A percentile compares a stretch with the other conserved stretches of the same genome.
Evolutionary conservation across 106 monocot genomes (phyloP).

Genomic region (Dendrobium nobile): DNA sequence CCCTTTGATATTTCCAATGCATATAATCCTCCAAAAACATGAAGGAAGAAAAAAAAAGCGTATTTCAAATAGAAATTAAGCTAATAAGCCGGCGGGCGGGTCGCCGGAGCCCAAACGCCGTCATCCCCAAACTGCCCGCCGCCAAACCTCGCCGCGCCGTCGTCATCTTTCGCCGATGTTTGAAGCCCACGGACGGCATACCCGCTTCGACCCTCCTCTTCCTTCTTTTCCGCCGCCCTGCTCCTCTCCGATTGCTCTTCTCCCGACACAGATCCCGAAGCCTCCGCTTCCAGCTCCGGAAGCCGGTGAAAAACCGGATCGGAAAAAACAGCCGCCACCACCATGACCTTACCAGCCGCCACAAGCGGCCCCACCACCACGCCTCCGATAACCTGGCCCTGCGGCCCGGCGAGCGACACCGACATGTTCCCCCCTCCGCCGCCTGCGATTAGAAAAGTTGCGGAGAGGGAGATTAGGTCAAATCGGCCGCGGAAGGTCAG

Average conservation of each 20-base stretch:
- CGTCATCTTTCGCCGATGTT: background rate
- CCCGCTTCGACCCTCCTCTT: background rate
- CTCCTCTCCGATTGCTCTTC: conserved; percentile 35
- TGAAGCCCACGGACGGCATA: background rate
- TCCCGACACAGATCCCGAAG: conserved; percentile 27
- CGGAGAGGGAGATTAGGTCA: conserved; percentile 62
- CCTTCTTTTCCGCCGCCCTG: background rate
- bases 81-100: background rate
- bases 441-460: conserved; percentile 35
- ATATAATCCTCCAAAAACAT: too few relatives aligned
- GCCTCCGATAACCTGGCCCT: conserved; percentile 57
- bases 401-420: conserved; percentile 53
- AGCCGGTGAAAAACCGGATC: conserved; percentile 48
- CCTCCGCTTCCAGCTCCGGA: conserved; percentile 53
- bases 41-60: too few relatives aligned
- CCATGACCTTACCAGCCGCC: conserved; percentile 46
- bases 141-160: background rate
- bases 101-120: background rate
- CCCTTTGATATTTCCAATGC: too few relatives aligned
- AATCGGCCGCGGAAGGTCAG: conserved; percentile 36
- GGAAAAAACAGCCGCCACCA: conserved; percentile 44
- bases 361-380: conserved; percentile 45
- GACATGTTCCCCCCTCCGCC: conserved; percentile 20
- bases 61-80: background rate
- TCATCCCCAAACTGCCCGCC: background rate